Conservation (phyloP, 768 basidiomycete species). For the Terana coerulea region DNA sequence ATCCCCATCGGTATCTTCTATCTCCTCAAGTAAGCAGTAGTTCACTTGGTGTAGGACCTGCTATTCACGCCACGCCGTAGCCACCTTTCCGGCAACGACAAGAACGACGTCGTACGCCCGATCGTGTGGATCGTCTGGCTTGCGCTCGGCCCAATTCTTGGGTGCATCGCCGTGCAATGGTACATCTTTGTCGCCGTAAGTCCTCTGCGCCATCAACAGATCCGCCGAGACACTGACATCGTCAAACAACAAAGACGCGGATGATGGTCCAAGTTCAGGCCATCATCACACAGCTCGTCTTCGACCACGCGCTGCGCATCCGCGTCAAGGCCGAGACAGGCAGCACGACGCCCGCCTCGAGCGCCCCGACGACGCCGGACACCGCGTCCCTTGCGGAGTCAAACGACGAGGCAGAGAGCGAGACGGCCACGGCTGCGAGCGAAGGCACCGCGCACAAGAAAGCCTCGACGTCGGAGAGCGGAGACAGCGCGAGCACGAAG, state of each 20-base stretch:
- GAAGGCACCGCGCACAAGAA: constrained; percentile 16
- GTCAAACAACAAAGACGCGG: constrained; percentile 9
- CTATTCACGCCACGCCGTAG: background rate
- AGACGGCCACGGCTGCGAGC: constrained; percentile 14
- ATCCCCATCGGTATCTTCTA: constrained; percentile 33
- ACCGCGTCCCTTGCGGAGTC: constrained; percentile 17
- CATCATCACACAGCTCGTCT: constrained; percentile 49
- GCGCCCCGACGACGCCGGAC: constrained; percentile 24
- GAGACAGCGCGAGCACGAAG: constrained; percentile 1
- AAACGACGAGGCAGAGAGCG: constrained; percentile 8
- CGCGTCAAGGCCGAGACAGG: constrained; percentile 34
- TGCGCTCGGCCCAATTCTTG: constrained; percentile 31
- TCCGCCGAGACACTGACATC: background rate
- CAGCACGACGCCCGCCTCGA: constrained; percentile 6
- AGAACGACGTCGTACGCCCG: constrained; percentile 36
- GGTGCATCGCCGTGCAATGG: constrained; percentile 35
- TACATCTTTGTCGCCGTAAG: constrained; percentile 35
- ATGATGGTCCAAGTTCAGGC: constrained; percentile 20
- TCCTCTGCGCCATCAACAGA: background rate
- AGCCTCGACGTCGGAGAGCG: constrained; percentile 8
- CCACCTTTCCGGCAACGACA: constrained; percentile 35
- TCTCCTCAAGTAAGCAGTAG: constrained; percentile 30
- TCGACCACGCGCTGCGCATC: constrained; percentile 58
- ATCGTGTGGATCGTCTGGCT: constrained; percentile 44
- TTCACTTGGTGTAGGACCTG: background rate